phyloP scores from a whole-genome alignment of 2,329 filamentous ascomycete species.

The Trichoderma hamatum region DNA sequence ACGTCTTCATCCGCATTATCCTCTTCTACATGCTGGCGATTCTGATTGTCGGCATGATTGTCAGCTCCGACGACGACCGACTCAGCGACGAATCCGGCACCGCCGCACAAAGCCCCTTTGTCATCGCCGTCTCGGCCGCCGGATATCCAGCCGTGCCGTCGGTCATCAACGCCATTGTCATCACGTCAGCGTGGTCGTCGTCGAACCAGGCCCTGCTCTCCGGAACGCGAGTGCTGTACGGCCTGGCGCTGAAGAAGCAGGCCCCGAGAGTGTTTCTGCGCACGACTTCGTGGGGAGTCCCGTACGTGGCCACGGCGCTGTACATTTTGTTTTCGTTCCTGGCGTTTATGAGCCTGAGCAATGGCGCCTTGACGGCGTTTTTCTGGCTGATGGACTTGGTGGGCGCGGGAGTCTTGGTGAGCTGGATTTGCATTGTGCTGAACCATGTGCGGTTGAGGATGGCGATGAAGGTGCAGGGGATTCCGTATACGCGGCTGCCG shows the following conservation, averaged over 20 bases:
- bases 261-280: slow-evolving; percentile 64
- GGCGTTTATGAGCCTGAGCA: slow-evolving; percentile 61
- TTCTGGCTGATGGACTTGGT: slow-evolving; percentile 67
- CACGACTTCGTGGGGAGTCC: slow-evolving; percentile 64
- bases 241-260: slow-evolving; percentile 67
- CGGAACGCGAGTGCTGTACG: slow-evolving; percentile 70
- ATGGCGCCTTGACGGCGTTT: slow-evolving; percentile 63
- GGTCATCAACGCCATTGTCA: slow-evolving; percentile 76
- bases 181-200: slow-evolving; percentile 68
- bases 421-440: slow-evolving; percentile 62
- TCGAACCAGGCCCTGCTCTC: slow-evolving; percentile 66
- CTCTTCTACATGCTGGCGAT: slow-evolving; percentile 67
- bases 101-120: slow-evolving; percentile 62
- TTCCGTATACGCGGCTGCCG: slow-evolving; percentile 54
- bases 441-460: slow-evolving; percentile 62
- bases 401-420: slow-evolving; percentile 64
- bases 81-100: slow-evolving; percentile 51
- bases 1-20: slow-evolving; percentile 61
- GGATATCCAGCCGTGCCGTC: slow-evolving; percentile 68
- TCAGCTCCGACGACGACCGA: slow-evolving; percentile 60
- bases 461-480: slow-evolving; percentile 58
- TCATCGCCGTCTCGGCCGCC: slow-evolving; percentile 71
- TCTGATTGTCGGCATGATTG: slow-evolving; percentile 70
- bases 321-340: slow-evolving; percentile 59
- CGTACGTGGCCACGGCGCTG: slow-evolving; percentile 60